These are phyloP conservation scores for Mollisiaceae sp. DNA, from an alignment of 2,329 filamentous ascomycete genomes.

Conservation along the genomic window DNA sequence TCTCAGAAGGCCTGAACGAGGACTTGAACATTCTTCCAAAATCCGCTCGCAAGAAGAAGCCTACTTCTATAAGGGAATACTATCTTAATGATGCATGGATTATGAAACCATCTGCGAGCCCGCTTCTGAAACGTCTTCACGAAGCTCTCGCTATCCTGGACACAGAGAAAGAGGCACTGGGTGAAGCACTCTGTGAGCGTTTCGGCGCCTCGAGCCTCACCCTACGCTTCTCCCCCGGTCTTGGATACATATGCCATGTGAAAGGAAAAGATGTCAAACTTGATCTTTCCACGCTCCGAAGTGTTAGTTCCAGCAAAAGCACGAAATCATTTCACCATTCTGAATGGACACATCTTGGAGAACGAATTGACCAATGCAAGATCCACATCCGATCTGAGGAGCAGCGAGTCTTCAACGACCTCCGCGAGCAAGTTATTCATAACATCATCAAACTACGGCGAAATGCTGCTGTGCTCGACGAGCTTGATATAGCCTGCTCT, in stretches of 20 bases:
- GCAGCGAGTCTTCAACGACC: slow-evolving; percentile 73
- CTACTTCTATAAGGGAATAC: slow-evolving; percentile 56
- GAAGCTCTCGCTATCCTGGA: slow-evolving; percentile 64
- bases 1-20: slow-evolving; percentile 65
- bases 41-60: slow-evolving; percentile 48
- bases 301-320: slow-evolving; percentile 78
- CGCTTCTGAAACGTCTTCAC: slow-evolving; percentile 70
- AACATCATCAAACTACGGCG: slow-evolving; percentile 86
- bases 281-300: slow-evolving; percentile 45
- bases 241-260: slow-evolving; percentile 91
- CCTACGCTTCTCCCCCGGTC: slow-evolving; percentile 82
- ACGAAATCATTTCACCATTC: slow-evolving; percentile 84
- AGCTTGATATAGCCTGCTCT: slow-evolving; percentile 87
- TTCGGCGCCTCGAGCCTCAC: slow-evolving; percentile 70
- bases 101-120: slow-evolving; percentile 73
- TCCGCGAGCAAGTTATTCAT: slow-evolving; percentile 77
- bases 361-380: slow-evolving; percentile 77
- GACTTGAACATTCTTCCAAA: slow-evolving; percentile 55
- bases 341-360: slow-evolving; percentile 84
- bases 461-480: slow-evolving; percentile 90
- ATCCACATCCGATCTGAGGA: slow-evolving; percentile 84
- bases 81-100: slow-evolving; percentile 68
- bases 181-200: slow-evolving; percentile 62
- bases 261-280: slow-evolving; percentile 73
- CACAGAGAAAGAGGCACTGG: slow-evolving; percentile 64